These are phyloP conservation scores for Stromatinia cepivora DNA, from an alignment of 2,329 filamentous ascomycete genomes.

Conservation along the genomic window DNA sequence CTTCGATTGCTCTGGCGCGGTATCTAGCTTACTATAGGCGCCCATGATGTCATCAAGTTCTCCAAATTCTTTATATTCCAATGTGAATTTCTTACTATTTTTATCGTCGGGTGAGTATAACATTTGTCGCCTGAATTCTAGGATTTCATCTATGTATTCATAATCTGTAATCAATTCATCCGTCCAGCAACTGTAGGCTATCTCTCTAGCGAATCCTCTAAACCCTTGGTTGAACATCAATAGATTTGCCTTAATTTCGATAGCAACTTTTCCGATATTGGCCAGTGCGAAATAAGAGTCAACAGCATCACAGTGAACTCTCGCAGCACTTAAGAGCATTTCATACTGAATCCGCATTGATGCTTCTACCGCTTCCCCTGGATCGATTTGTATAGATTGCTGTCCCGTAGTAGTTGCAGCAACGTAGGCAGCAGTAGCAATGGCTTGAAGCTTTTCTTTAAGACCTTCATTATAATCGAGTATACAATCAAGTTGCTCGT, in stretches of 20 bases:
- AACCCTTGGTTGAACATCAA: constrained; percentile 6
- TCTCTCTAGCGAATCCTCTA: background rate
- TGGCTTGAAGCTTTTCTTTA: background rate
- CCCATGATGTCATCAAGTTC: background rate
- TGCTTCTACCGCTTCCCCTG: background rate
- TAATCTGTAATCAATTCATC: background rate
- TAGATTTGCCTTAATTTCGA: background rate
- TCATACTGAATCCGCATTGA: constrained; percentile 2
- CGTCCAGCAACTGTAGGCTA: background rate
- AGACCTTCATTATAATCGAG: background rate
- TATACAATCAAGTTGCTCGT: background rate
- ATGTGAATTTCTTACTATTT: background rate
- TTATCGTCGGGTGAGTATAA: background rate
- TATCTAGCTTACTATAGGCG: background rate
- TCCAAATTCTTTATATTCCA: background rate
- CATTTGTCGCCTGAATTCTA: constrained; percentile 2
- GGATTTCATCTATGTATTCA: background rate
- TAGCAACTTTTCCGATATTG: background rate
- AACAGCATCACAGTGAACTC: background rate
- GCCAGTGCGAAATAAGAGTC: background rate
- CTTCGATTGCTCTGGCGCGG: background rate
- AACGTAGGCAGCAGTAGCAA: background rate
- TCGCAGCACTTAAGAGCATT: background rate
- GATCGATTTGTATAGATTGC: background rate
- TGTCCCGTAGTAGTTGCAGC: background rate